Percentiles rank a stretch among this genome's conserved stretches.
These are phyloP conservation scores for Globisporangium rhizosaccharum DNA, from an alignment of 352 stramenopile species.

Conservation along the genomic window DNA sequence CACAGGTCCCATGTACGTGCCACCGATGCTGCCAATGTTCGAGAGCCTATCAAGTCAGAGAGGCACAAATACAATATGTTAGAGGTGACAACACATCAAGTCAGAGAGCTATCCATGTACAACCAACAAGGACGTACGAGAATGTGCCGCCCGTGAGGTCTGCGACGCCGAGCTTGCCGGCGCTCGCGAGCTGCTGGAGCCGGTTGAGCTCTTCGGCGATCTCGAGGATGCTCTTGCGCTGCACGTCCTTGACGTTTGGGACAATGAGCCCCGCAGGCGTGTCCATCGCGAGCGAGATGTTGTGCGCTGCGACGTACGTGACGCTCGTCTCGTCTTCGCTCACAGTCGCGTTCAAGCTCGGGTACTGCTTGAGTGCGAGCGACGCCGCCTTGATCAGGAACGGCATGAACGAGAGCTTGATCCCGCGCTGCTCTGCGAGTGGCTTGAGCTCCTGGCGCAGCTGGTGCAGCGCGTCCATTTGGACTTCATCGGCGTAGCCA, in stretches of 20 bases:
- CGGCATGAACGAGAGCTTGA: slow-evolving; percentile 95
- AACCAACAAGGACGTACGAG: slow-evolving; percentile 34
- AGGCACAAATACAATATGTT: slow-evolving; percentile 1
- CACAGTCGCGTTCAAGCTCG: slow-evolving; percentile 92
- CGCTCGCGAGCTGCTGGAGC: slow-evolving; percentile 82
- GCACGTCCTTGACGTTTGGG: slow-evolving; percentile 92
- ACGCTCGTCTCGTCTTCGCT: slow-evolving; percentile 82
- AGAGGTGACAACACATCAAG: neutral
- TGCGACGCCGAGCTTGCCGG: slow-evolving; percentile 66
- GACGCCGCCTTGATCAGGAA: slow-evolving; percentile 95
- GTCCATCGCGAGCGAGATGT: slow-evolving; percentile 98
- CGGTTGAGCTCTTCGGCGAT: slow-evolving; percentile 83
- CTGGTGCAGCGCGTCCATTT: slow-evolving; percentile 87
- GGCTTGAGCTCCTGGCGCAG: slow-evolving; percentile 89
- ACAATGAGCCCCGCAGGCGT: slow-evolving; percentile 94
- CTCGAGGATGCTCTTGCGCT: slow-evolving; percentile 78
- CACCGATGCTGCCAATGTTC: slow-evolving; percentile 95
- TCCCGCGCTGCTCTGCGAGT: slow-evolving; percentile 56
- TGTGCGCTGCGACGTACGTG: slow-evolving; percentile 89
- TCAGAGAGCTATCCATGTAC: slow-evolving; percentile 1
- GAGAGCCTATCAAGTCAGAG: slow-evolving; percentile 48
- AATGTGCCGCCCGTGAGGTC: slow-evolving; percentile 93
- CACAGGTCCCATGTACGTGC: slow-evolving; percentile 96
- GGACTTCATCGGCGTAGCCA: slow-evolving; percentile 96
- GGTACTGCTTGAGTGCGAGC: slow-evolving; percentile 92